Conservation (phyloP, 2,329 filamentous ascomycete species). For the Pseudogymnoascus sp. region DNA sequence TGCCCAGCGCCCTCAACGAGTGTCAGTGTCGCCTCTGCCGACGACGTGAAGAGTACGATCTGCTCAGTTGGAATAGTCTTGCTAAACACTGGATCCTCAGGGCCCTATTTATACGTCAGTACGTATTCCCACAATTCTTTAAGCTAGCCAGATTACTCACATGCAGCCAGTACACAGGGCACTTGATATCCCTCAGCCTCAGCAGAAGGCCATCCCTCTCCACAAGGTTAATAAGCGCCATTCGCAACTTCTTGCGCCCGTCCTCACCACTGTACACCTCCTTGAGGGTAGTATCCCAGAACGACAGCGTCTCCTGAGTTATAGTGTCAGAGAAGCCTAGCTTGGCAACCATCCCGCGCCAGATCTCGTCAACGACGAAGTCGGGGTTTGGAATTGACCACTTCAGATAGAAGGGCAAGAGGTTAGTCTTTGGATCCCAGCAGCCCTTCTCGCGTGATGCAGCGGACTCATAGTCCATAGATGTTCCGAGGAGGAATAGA, state of each 20-base stretch:
- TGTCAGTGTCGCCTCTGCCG: slow-evolving; percentile 38
- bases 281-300: slow-evolving; percentile 42
- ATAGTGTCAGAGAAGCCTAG: slow-evolving; percentile 41
- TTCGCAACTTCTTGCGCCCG: slow-evolving; percentile 41
- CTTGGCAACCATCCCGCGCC: slow-evolving; percentile 38
- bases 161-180: slow-evolving; percentile 47
- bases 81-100: slow-evolving; percentile 39
- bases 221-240: slow-evolving; percentile 39
- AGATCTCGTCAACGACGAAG: slow-evolving; percentile 42
- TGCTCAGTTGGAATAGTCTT: slow-evolving; percentile 38
- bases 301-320: slow-evolving; percentile 32
- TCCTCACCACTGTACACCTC: slow-evolving; percentile 43
- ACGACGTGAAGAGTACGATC: slow-evolving; percentile 43
- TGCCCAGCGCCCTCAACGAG: slow-evolving; percentile 41
- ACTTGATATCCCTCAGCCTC: slow-evolving; percentile 41
- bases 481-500: slow-evolving; percentile 42
- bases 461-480: slow-evolving; percentile 46
- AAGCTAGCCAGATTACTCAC: slow-evolving; percentile 27
- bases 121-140: neutral
- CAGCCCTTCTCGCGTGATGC: slow-evolving; percentile 40
- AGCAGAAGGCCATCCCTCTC: slow-evolving; percentile 42
- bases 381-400: slow-evolving; percentile 39
- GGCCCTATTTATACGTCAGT: slow-evolving; percentile 32
- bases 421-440: slow-evolving; percentile 41
- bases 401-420: slow-evolving; percentile 36